Percentiles rank a stretch among this genome's conserved stretches.
These are phyloP conservation scores for Triglochin maritima DNA, from an alignment of 106 monocot genomes.

Conservation along the genomic window DNA sequence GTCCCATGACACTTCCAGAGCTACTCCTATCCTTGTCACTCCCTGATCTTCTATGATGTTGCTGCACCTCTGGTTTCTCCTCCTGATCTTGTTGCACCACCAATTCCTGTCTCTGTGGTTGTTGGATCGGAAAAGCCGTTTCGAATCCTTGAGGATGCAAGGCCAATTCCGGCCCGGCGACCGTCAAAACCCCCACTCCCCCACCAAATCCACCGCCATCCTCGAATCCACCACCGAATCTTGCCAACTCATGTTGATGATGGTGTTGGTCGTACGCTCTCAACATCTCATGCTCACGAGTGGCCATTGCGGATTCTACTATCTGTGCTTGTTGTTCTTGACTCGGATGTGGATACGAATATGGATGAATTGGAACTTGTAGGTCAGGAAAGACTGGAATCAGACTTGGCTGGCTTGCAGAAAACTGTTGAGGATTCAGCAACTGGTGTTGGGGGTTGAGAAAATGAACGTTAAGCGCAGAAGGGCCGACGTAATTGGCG, in stretches of 20 bases:
- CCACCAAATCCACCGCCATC: background rate
- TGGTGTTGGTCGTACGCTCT: background rate
- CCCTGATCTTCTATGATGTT: background rate
- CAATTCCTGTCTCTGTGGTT: background rate
- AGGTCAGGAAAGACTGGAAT: background rate
- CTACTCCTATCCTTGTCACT: conserved; percentile 4
- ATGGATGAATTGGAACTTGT: background rate
- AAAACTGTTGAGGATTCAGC: background rate
- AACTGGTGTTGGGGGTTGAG: background rate
- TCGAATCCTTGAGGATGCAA: background rate
- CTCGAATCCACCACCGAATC: background rate
- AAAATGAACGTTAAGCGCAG: background rate
- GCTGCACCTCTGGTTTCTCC: background rate
- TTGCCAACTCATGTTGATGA: background rate
- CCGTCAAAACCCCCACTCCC: background rate
- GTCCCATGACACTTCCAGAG: conserved; percentile 1
- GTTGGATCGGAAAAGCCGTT: background rate
- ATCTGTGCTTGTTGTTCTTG: background rate
- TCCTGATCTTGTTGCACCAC: background rate
- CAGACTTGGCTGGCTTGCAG: background rate
- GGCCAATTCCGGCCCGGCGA: background rate
- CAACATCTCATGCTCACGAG: background rate
- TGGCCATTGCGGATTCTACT: background rate
- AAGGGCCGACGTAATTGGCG: conserved; percentile 28
- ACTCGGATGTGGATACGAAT: background rate